These are phyloP conservation scores for Cadophora gregata DNA, from an alignment of 2,329 filamentous ascomycete species.

Conservation along the genomic window DNA sequence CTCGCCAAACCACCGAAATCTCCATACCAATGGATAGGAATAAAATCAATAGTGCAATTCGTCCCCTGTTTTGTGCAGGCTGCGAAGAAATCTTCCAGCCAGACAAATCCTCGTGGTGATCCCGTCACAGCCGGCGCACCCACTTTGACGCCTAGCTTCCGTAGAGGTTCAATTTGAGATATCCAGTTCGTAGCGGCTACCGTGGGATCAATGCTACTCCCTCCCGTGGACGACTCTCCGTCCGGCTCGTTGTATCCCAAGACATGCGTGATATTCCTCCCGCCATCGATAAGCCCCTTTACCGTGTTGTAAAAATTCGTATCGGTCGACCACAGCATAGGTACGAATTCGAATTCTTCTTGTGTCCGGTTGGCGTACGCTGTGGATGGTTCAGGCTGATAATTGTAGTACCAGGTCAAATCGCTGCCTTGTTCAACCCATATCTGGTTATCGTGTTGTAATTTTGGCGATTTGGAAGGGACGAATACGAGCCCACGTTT, in stretches of 20 bases:
- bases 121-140: constrained; percentile 77
- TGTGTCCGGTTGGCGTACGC: constrained; percentile 56
- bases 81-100: constrained; percentile 70
- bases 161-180: constrained; percentile 72
- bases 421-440: constrained; percentile 64
- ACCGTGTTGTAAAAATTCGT: constrained; percentile 68
- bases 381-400: constrained; percentile 60
- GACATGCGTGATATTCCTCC: constrained; percentile 68
- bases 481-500: constrained; percentile 80
- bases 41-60: constrained; percentile 67
- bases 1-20: constrained; percentile 51
- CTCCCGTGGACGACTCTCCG: constrained; percentile 52
- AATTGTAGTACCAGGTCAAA: constrained; percentile 89
- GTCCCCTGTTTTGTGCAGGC: constrained; percentile 59
- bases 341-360: constrained; percentile 72
- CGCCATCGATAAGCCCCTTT: constrained; percentile 57
- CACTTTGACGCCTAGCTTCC: constrained; percentile 66
- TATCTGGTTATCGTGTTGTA: constrained; percentile 66
- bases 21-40: constrained; percentile 73
- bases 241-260: constrained; percentile 86
- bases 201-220: constrained; percentile 64
- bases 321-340: constrained; percentile 73
- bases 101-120: constrained; percentile 62
- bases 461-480: constrained; percentile 51
- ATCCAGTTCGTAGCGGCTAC: constrained; percentile 73